Conservation (phyloP, 768 basidiomycete genomes). For the Russula sp. region DNA sequence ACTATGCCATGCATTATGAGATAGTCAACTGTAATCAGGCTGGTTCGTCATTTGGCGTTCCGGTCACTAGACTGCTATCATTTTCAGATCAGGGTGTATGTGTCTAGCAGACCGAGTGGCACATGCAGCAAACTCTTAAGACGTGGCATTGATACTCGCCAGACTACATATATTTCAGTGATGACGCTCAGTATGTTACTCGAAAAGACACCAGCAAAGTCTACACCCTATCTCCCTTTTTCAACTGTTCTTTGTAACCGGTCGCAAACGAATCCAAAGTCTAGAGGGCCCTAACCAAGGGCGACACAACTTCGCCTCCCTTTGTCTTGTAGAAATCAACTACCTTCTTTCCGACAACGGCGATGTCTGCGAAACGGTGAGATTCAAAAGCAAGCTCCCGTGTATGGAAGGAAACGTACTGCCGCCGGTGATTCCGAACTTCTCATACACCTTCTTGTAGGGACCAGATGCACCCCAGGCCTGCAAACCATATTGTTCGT, state of each 20-base stretch:
- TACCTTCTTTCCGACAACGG: conserved; percentile 77
- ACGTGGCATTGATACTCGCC: background rate
- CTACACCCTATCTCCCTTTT: background rate
- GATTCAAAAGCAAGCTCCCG: background rate
- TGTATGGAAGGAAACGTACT: conserved; percentile 40
- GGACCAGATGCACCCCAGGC: conserved; percentile 89
- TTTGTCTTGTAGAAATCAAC: conserved; percentile 80
- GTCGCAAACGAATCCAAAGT: conserved; percentile 6
- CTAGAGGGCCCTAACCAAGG: conserved; percentile 66
- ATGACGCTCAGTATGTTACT: background rate
- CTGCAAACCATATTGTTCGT: conserved; percentile 76
- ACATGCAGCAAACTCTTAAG: background rate
- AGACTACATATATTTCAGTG: conserved; percentile 2
- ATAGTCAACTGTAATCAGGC: background rate
- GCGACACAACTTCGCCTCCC: conserved; percentile 66
- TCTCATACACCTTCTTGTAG: conserved; percentile 86
- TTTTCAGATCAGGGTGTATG: background rate
- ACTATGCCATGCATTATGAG: too few species aligned
- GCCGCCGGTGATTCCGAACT: conserved; percentile 76
- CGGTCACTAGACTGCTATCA: background rate
- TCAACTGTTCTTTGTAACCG: background rate
- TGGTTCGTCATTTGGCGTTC: background rate
- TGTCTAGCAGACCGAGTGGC: background rate
- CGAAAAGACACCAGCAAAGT: background rate
- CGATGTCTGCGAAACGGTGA: conserved; percentile 50